Evolutionary conservation across 305 asterid species (phyloP).

Genomic region (Fraxinus xanthoxyloides): DNA sequence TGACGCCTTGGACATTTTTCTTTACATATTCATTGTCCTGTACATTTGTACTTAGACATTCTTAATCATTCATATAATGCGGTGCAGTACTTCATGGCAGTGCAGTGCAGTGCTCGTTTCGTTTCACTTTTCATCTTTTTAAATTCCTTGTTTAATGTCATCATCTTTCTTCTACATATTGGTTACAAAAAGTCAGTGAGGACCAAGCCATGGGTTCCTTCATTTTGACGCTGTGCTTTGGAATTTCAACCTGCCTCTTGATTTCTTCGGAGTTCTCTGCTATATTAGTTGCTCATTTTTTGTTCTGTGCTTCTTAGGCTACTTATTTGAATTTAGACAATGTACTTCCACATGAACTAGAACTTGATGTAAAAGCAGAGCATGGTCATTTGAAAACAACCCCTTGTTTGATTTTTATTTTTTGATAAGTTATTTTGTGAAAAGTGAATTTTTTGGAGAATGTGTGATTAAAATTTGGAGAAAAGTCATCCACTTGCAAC

Average conservation of each 20-base stretch:
- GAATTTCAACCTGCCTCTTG: not conserved
- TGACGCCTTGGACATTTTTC: not conserved
- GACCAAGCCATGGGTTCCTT: not conserved
- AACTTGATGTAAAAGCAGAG: not conserved
- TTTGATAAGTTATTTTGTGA: not conserved
- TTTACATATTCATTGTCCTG: not conserved
- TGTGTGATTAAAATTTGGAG: not conserved
- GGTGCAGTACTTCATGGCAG: not conserved
- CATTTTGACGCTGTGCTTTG: not conserved
- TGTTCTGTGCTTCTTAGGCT: not conserved
- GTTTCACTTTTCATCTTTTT: not conserved
- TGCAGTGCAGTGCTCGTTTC: not conserved
- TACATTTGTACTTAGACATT: not conserved
- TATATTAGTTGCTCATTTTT: not conserved
- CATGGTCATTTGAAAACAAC: not conserved
- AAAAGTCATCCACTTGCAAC: not conserved
- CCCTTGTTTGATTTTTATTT: not conserved
- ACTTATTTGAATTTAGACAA: not conserved
- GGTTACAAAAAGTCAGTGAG: not conserved
- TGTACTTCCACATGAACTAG: not conserved
- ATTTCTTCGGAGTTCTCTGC: not conserved
- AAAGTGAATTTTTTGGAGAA: not conserved
- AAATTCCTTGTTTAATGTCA: not conserved
- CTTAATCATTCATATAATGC: not conserved
- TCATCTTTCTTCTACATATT: not conserved